Percentiles rank a stretch among this genome's conserved stretches.
Evolutionary conservation across 441 rosid species (phyloP).

Genomic region (Aquilaria agallochum): DNA sequence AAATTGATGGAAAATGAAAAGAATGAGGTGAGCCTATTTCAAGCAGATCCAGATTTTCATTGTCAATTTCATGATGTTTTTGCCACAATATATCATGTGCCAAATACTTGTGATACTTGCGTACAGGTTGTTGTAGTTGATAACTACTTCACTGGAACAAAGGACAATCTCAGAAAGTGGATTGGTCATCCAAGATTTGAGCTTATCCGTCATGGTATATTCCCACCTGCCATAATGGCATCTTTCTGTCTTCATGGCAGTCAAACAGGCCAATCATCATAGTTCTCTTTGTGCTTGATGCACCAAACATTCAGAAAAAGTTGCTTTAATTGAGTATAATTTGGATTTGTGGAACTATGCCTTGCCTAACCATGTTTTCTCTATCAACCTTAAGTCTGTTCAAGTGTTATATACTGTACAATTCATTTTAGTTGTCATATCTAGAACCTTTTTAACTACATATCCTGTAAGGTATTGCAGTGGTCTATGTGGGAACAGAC

Average conservation of each 20-base stretch:
- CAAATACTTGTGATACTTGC: slow-evolving; percentile 1
- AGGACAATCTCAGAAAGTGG: slow-evolving; percentile 91
- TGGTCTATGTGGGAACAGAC: no score
- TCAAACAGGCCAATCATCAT: no score
- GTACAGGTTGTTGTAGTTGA: slow-evolving; percentile 80
- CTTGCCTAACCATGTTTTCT: no score
- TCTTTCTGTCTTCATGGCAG: neutral
- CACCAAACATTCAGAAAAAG: no score
- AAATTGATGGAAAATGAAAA: slow-evolving; percentile 94
- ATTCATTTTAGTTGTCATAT: no score
- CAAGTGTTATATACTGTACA: no score
- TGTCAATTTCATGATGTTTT: neutral
- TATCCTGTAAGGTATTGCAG: no score
- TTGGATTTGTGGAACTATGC: no score
- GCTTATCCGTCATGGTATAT: slow-evolving; percentile 91
- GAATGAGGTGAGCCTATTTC: slow-evolving; percentile 53
- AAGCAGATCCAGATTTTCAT: neutral
- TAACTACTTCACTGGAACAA: slow-evolving; percentile 93
- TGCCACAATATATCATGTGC: neutral
- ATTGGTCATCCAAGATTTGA: slow-evolving; percentile 99
- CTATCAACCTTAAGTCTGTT: no score
- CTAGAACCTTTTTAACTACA: no score
- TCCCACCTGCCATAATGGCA: slow-evolving; percentile 8
- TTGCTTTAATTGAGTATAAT: no score
- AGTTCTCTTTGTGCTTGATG: no score